Percentiles rank a stretch among this genome's conserved stretches.
phyloP scores from a whole-genome alignment of 768 basidiomycete genomes.

The Phaeolepiota aurea region DNA sequence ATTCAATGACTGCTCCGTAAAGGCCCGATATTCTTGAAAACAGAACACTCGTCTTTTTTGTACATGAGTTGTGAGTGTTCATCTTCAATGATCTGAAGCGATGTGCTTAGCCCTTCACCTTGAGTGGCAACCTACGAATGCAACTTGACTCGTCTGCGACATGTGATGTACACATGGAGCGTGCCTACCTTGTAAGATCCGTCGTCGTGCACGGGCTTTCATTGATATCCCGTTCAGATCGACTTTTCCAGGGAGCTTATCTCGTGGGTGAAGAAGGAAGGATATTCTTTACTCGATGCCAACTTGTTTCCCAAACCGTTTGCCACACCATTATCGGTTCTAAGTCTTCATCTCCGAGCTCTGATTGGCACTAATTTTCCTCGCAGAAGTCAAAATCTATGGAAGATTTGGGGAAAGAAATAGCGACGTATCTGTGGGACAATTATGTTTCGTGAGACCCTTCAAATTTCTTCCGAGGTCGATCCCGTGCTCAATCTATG shows the following conservation, averaged over 20 bases:
- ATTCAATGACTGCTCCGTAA: too few species aligned
- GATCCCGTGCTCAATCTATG: neutral
- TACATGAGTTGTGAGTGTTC: slow-evolving; percentile 84
- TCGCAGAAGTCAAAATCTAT: slow-evolving; percentile 29
- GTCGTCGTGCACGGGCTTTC: too few species aligned
- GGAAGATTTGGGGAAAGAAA: slow-evolving; percentile 42
- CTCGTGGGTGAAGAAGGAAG: slow-evolving; percentile 59
- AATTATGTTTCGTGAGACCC: slow-evolving; percentile 83
- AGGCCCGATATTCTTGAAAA: slow-evolving; percentile 77
- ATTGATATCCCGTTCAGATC: slow-evolving; percentile 43
- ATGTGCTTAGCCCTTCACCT: too few species aligned
- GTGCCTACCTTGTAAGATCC: slow-evolving; percentile 72
- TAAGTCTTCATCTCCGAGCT: slow-evolving; percentile 11
- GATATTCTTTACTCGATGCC: slow-evolving; percentile 76
- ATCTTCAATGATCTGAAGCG: slow-evolving; percentile 1
- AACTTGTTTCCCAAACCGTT: slow-evolving; percentile 70
- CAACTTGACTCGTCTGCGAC: slow-evolving; percentile 69
- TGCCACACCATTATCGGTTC: slow-evolving; percentile 16
- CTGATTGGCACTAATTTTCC: neutral
- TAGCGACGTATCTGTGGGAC: slow-evolving; percentile 89
- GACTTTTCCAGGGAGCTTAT: slow-evolving; percentile 79
- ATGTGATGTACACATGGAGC: slow-evolving; percentile 70
- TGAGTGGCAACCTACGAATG: slow-evolving; percentile 80
- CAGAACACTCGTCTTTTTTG: slow-evolving; percentile 73
- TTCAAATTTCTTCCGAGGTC: neutral